Conservation (phyloP, 805 yeast species). For the Yamadazyma philogaea region DNA sequence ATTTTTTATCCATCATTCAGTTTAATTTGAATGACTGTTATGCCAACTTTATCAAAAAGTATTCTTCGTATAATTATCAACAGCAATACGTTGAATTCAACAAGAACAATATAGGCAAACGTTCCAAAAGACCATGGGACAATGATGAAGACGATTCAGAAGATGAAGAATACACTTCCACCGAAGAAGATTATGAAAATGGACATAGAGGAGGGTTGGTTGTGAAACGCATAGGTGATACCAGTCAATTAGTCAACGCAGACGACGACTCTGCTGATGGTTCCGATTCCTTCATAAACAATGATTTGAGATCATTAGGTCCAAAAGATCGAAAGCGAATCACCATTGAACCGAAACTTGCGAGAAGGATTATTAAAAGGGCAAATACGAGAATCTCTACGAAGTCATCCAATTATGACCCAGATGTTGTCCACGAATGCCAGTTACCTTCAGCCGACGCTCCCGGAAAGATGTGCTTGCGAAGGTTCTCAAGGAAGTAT, state of each 20-base stretch:
- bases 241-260: slow-evolving; percentile 6
- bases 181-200: slow-evolving; percentile 1
- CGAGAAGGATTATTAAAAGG: slow-evolving; percentile 11
- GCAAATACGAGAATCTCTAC: slow-evolving; percentile 14
- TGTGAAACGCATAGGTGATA: slow-evolving; percentile 6
- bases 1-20: slow-evolving; percentile 35
- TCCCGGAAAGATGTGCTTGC: slow-evolving; percentile 37
- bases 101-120: slow-evolving; percentile 12
- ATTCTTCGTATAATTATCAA: slow-evolving; percentile 20
- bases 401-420: slow-evolving; percentile 44
- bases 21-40: slow-evolving; percentile 43
- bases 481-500: slow-evolving; percentile 60
- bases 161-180: not conserved
- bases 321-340: slow-evolving; percentile 11
- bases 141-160: slow-evolving; percentile 4
- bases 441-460: slow-evolving; percentile 45
- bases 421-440: slow-evolving; percentile 47
- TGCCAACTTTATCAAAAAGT: slow-evolving; percentile 30
- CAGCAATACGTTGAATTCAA: slow-evolving; percentile 8
- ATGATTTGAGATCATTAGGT: slow-evolving; percentile 8
- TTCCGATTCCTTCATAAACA: slow-evolving; percentile 9
- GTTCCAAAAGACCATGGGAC: slow-evolving; percentile 1
- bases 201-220: slow-evolving; percentile 5
- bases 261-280: slow-evolving; percentile 1
- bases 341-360: slow-evolving; percentile 12